Conservation (phyloP, 768 basidiomycete species). For the Nidula microcarpa region DNA sequence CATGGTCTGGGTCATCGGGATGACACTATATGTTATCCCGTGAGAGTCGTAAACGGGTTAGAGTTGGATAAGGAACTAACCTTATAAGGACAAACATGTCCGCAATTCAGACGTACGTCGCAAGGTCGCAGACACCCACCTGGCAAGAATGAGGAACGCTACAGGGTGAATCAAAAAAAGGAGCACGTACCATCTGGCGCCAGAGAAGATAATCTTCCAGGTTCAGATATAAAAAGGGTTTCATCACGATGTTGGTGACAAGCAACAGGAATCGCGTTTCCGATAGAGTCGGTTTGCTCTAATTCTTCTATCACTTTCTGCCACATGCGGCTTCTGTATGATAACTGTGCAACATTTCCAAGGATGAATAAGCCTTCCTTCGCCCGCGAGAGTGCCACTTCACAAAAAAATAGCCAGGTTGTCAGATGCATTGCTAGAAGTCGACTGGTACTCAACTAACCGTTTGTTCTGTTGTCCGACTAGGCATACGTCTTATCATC, state of each 20-base stretch:
- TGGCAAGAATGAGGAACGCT: conserved; percentile 9
- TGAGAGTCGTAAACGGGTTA: not conserved
- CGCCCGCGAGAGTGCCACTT: conserved; percentile 72
- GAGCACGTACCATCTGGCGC: conserved; percentile 54
- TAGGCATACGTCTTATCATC: conserved; percentile 12
- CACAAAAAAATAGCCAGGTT: not conserved
- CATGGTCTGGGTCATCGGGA: conserved; percentile 53
- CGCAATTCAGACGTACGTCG: conserved; percentile 49
- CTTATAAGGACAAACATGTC: conserved; percentile 63
- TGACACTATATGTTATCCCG: conserved; percentile 43
- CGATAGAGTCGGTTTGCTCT: conserved; percentile 41
- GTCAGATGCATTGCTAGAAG: too few relatives aligned
- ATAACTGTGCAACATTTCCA: conserved; percentile 59
- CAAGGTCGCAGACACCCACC: conserved; percentile 67
- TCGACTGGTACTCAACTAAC: conserved; percentile 13
- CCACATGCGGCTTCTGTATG: conserved; percentile 56
- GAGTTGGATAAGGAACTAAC: conserved; percentile 22
- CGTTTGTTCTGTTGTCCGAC: conserved; percentile 57
- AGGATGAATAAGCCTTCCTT: conserved; percentile 72
- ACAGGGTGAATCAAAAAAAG: not conserved
- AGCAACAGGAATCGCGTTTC: conserved; percentile 49
- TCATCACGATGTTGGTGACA: conserved; percentile 54
- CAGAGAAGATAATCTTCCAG: conserved; percentile 44
- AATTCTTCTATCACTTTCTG: conserved; percentile 52
- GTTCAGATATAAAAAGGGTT: conserved; percentile 37